phyloP scores from a whole-genome alignment of 352 stramenopile species.

The Globisporangium parvum region DNA sequence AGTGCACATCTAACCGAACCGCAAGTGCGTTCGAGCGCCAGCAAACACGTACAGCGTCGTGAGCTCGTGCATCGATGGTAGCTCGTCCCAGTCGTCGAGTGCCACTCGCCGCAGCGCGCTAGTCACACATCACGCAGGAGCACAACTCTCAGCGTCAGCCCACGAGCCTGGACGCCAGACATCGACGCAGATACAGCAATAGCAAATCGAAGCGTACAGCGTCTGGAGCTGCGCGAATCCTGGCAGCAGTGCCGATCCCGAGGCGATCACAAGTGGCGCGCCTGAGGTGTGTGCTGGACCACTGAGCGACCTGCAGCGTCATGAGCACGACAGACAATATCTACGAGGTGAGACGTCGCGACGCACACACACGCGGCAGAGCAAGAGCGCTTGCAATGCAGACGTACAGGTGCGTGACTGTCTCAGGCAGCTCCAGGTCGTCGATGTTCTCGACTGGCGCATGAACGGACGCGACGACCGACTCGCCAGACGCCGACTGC shows the following conservation, averaged over 20 bases:
- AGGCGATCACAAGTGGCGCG: not conserved
- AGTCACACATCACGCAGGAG: not conserved
- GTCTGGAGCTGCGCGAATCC: slow-evolving; percentile 3
- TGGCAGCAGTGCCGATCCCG: not conserved
- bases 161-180: not conserved
- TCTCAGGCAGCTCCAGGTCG: slow-evolving; percentile 3
- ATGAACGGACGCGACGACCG: not conserved
- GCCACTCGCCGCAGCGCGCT: not conserved
- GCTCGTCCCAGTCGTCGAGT: slow-evolving; percentile 8
- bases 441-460: slow-evolving; percentile 7
- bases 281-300: not conserved
- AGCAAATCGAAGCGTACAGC: slow-evolving; percentile 1
- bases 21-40: too few species aligned
- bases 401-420: slow-evolving; percentile 7
- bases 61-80: slow-evolving; percentile 5
- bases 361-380: not conserved
- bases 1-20: too few species aligned
- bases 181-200: not conserved
- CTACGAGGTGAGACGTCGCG: too few species aligned
- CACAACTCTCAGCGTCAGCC: not conserved
- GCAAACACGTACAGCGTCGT: slow-evolving; percentile 3
- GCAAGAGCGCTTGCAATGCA: not conserved
- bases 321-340: too few species aligned
- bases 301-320: slow-evolving; percentile 1
- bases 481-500: not conserved